Conservation (phyloP, 192 early-diverging fungal genomes). For the Linnemannia elongata region DNA sequence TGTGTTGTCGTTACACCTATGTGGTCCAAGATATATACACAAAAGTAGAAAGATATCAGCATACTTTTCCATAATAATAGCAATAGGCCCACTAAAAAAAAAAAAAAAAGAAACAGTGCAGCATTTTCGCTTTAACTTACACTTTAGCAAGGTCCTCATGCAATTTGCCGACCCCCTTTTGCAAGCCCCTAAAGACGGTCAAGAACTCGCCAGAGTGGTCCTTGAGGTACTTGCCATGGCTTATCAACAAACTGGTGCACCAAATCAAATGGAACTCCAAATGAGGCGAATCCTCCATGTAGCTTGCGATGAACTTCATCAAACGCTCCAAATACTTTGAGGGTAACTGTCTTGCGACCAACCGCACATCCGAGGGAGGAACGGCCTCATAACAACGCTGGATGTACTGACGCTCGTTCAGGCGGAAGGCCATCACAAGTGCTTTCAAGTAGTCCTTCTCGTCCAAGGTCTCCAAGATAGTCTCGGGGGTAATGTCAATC, state of each 20-base stretch:
- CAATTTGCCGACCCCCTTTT: conserved; percentile 73
- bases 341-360: conserved; percentile 87
- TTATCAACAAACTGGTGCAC: conserved; percentile 79
- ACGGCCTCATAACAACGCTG: conserved; percentile 84
- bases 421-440: conserved; percentile 92
- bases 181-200: conserved; percentile 84
- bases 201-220: conserved; percentile 73
- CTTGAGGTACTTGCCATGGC: conserved; percentile 83
- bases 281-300: conserved; percentile 85
- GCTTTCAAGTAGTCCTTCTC: conserved; percentile 88
- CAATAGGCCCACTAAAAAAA: neutral
- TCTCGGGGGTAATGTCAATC: conserved; percentile 93
- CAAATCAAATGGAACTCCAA: conserved; percentile 93
- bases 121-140: conserved; percentile 60
- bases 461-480: conserved; percentile 81
- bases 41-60: neutral
- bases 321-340: conserved; percentile 89
- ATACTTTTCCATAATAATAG: neutral
- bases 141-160: conserved; percentile 70
- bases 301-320: conserved; percentile 84
- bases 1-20: conserved; percentile 85
- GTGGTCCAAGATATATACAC: neutral
- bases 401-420: conserved; percentile 88
- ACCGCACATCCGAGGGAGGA: conserved; percentile 79
- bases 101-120: neutral